Evolutionary conservation across 176 grass and related monocot species (phyloP).

Genomic region (Oryza officinalis): DNA sequence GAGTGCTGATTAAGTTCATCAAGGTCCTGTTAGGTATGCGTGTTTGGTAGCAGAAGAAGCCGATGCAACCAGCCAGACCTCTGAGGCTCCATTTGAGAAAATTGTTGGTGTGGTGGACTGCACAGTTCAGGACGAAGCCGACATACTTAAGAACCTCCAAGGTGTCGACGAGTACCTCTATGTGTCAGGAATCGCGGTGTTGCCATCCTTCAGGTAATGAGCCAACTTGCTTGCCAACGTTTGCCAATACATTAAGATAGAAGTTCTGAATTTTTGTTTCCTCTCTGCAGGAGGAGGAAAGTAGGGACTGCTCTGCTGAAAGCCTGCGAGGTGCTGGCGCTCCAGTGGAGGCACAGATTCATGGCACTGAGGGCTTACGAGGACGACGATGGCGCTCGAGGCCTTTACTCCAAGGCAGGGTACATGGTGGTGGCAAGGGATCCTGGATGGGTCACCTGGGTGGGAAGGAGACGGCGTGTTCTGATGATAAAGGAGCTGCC

Average conservation of each 20-base stretch:
- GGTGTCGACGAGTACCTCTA: conserved; percentile 66
- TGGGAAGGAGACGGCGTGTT: conserved; percentile 69
- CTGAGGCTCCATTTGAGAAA: conserved; percentile 40
- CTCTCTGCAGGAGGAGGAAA: conserved; percentile 61
- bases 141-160: conserved; percentile 60
- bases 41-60: conserved; percentile 88
- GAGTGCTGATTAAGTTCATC: not conserved
- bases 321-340: conserved; percentile 64
- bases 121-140: conserved; percentile 65
- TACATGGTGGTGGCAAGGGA: conserved; percentile 62
- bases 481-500: conserved; percentile 72
- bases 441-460: conserved; percentile 68
- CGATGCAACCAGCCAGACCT: not conserved
- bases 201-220: conserved; percentile 67
- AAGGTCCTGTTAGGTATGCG: conserved; percentile 60
- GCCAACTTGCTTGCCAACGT: not conserved
- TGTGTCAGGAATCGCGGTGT: conserved; percentile 84
- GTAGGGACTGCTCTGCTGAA: conserved; percentile 75
- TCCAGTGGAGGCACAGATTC: conserved; percentile 62
- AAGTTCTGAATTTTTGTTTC: not conserved
- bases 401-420: conserved; percentile 72
- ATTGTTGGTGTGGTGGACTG: conserved; percentile 78
- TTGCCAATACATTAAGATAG: not conserved
- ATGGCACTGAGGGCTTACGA: conserved; percentile 76
- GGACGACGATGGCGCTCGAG: conserved; percentile 60